phyloP scores from a whole-genome alignment of 164 flowering plant species.

The Cinnamomum chago region DNA sequence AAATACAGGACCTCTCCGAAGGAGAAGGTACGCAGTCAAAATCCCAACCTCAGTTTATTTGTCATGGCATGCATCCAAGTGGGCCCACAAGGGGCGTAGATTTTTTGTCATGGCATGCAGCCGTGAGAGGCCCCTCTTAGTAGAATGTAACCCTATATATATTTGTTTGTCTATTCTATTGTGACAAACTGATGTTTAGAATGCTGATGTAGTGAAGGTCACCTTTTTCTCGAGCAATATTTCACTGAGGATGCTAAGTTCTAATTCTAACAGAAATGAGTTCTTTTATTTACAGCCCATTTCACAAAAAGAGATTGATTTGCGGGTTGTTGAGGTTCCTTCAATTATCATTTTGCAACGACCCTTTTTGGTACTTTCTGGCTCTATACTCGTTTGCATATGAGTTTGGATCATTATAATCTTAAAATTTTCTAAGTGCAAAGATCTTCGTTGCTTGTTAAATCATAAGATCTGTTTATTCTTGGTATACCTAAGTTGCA shows the following conservation, averaged over 20 bases:
- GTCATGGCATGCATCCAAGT: no score
- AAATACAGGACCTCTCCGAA: no score
- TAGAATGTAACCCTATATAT: no score
- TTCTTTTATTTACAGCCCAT: slow-evolving; percentile 58
- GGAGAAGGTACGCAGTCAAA: no score
- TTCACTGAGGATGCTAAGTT: background rate
- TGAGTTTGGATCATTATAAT: background rate
- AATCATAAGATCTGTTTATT: background rate
- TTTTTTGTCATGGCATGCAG: no score
- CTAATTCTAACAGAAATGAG: background rate
- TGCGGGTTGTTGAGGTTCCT: slow-evolving; percentile 69
- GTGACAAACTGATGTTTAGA: background rate
- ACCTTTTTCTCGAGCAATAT: background rate
- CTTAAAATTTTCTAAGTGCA: background rate
- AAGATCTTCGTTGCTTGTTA: background rate
- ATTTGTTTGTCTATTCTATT: background rate
- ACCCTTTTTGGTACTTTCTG: slow-evolving; percentile 63
- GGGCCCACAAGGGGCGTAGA: no score
- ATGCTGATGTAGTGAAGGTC: background rate
- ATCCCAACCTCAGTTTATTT: no score
- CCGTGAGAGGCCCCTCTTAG: no score
- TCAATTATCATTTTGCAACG: slow-evolving; percentile 46
- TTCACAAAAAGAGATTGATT: slow-evolving; percentile 66
- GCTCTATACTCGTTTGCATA: background rate
- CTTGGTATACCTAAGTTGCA: background rate